Evolutionary conservation across 2,329 filamentous ascomycete species (phyloP).

Genomic region (Penicillium sp.): DNA sequence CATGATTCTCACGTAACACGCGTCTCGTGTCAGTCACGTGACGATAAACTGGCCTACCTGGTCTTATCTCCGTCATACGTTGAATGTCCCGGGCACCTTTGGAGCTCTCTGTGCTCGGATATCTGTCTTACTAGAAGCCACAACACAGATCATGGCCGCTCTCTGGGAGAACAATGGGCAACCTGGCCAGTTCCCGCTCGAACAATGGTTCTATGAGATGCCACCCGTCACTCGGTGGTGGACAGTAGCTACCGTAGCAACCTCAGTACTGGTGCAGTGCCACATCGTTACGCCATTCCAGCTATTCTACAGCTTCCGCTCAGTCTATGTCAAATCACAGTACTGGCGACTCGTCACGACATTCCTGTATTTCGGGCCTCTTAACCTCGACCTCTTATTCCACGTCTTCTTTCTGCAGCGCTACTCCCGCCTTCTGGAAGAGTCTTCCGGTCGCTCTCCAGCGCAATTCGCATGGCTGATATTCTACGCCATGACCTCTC

Average conservation of each 20-base stretch:
- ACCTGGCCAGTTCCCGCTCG: conserved; percentile 70
- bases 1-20: conserved; percentile 10
- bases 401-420: conserved; percentile 98
- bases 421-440: conserved; percentile 91
- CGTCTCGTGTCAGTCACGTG: conserved; percentile 9
- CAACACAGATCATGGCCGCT: conserved; percentile 39
- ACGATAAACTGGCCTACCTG: conserved; percentile 11
- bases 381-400: conserved; percentile 91
- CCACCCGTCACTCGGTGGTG: conserved; percentile 94
- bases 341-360: conserved; percentile 97
- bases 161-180: conserved; percentile 47
- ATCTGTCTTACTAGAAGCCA: not conserved
- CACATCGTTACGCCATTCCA: conserved; percentile 90
- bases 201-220: conserved; percentile 99
- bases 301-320: conserved; percentile 92
- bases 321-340: conserved; percentile 90
- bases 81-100: not conserved
- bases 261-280: conserved; percentile 87
- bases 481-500: conserved; percentile 74
- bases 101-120: conserved; percentile 2
- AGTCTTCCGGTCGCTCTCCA: conserved; percentile 85
- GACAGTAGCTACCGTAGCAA: conserved; percentile 88
- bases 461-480: conserved; percentile 96
- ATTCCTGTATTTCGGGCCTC: conserved; percentile 94
- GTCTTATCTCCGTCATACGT: conserved; percentile 10